Percentiles rank a stretch among this genome's conserved stretches.
These are phyloP conservation scores for Diaporthe sp. DNA, from an alignment of 2,329 filamentous ascomycete species.

Conservation along the genomic window DNA sequence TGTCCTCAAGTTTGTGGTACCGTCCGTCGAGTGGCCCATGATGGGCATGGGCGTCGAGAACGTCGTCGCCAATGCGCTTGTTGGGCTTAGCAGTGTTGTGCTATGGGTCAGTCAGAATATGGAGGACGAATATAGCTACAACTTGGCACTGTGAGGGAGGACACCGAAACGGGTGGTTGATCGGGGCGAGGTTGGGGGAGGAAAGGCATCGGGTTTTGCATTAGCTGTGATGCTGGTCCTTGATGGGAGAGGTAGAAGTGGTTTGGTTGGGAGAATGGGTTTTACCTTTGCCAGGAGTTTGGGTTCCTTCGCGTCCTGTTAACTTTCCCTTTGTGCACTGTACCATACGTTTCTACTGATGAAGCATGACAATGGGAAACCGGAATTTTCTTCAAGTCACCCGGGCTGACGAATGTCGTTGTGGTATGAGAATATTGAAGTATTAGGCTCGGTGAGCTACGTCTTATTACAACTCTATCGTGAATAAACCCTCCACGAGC, in stretches of 20 bases:
- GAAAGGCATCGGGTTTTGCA: not conserved
- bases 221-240: not conserved
- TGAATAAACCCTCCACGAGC: not conserved
- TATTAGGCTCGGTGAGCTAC: slow-evolving; percentile 32
- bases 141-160: slow-evolving; percentile 67
- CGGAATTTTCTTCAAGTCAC: not conserved
- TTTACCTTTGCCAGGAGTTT: slow-evolving; percentile 25
- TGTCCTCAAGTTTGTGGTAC: slow-evolving; percentile 75
- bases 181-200: not conserved
- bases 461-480: slow-evolving; percentile 28
- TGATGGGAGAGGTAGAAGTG: not conserved
- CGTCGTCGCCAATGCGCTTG: slow-evolving; percentile 74
- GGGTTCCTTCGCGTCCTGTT: not conserved
- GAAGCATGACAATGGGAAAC: slow-evolving; percentile 20
- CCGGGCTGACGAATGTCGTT: not conserved
- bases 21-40: slow-evolving; percentile 70
- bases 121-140: slow-evolving; percentile 80
- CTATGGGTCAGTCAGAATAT: slow-evolving; percentile 80
- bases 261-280: slow-evolving; percentile 7
- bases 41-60: slow-evolving; percentile 77
- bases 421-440: slow-evolving; percentile 20
- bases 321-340: slow-evolving; percentile 26
- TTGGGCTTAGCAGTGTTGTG: slow-evolving; percentile 74
- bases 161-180: too few relatives aligned
- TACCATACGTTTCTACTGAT: slow-evolving; percentile 27